phyloP scores from a whole-genome alignment of 2,329 filamentous ascomycete genomes.

The Aspergillus sp. region DNA sequence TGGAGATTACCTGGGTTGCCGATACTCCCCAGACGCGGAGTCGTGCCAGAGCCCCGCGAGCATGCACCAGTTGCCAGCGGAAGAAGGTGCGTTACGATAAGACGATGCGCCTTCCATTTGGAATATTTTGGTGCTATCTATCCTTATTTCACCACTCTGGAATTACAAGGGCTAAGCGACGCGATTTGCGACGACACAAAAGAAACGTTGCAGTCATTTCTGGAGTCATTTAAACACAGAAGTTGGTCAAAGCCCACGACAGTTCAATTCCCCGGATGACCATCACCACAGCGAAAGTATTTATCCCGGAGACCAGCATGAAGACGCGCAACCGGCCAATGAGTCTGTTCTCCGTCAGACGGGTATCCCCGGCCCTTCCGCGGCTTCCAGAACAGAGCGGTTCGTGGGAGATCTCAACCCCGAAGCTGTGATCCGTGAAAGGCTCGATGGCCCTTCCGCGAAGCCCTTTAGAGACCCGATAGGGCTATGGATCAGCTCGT shows the following conservation, averaged over 20 bases:
- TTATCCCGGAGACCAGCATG: background rate
- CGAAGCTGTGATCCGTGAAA: conserved; percentile 32
- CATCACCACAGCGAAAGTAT: background rate
- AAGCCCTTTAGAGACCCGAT: conserved; percentile 22
- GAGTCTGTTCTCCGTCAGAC: background rate
- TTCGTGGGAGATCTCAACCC: conserved; percentile 37
- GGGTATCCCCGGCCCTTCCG: conserved; percentile 4
- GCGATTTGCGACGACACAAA: background rate
- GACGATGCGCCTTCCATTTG: background rate
- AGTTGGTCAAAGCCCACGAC: background rate
- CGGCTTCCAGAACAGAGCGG: conserved; percentile 17
- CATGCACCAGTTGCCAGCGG: conserved; percentile 26
- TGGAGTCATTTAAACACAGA: conserved; percentile 6
- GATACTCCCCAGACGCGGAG: conserved; percentile 26
- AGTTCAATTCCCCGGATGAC: background rate
- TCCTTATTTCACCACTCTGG: background rate
- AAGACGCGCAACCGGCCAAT: background rate
- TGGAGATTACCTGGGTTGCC: conserved; percentile 30
- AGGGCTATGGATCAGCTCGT: conserved; percentile 26
- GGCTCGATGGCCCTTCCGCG: conserved; percentile 15
- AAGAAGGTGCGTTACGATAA: conserved; percentile 20
- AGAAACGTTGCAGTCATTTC: conserved; percentile 29
- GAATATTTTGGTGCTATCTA: background rate
- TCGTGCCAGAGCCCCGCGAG: conserved; percentile 22
- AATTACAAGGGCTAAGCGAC: background rate